Evolutionary conservation across 129 eudicot species (phyloP), one percentile per base, ranked within the genome.

Genomic region (Pseudognaphalium luteoalbum): DNA sequence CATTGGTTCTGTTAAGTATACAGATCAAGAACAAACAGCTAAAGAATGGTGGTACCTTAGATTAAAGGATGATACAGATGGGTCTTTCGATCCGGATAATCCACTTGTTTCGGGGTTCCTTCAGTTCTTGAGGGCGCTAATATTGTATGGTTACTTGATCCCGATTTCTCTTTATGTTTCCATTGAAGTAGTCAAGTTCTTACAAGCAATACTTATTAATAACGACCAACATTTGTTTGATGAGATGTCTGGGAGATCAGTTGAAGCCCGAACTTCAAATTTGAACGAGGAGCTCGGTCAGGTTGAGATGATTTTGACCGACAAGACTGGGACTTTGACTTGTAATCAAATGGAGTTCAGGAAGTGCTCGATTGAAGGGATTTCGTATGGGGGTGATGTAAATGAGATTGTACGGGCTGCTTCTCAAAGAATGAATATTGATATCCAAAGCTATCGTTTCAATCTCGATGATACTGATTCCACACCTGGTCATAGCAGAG

Each of bases 201-300:
- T 86, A 37, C 89, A 86, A 86, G 89, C 89, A 41, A 80, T 83
- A 83, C 85, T 86, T 57, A 83, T 86, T 33, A 86, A 86, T 29
- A 86, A 86, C 56, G 89, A 86, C 69, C 62, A 73, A 4, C 70
- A 72, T 0, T 73, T 86, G 87, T 86, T 76, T 10, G 89, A 86
- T 81, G 86, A 86, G 63, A 51, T 74, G 72, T 59, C 85, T 54
- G 73, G 84, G 58, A 83, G 74, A 28, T 70, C 81, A 0, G 89
- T 86, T 56, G 85, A 83, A 50, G 86, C 89, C 7, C 62, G 87
- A 65, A 86, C 89, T 19, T 86, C 89, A 9, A 86, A 86, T 77
- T 69, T 86, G 79, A 86, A 86, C 21, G 89, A 86, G 82, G 89
- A 86, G 62, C 87, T 83, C 14, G 87, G 89, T 57, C 89, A 86